Evolutionary conservation across 2,329 filamentous ascomycete genomes (phyloP), one percentile per base, ranked within the genome.

Genomic region (Cercospora sp.): DNA sequence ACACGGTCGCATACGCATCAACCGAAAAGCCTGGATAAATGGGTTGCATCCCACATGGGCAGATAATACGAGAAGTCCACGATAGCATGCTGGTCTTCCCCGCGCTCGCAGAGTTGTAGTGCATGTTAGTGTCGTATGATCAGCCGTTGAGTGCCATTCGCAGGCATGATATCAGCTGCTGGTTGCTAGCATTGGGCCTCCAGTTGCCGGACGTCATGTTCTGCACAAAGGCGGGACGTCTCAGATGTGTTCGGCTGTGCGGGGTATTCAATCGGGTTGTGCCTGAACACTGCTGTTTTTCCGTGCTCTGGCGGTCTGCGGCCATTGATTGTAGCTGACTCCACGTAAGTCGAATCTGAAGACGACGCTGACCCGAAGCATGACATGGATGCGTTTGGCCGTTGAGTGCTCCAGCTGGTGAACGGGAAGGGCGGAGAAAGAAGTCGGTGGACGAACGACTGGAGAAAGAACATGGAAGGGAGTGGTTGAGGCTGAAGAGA

Each of bases 51-150:
- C 3, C 30, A 30, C 53, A 34, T 34, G 26, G 53, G 13, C 53
- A 58, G 24, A 58, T 16, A 2, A 32, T 21, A 18, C 32, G 55
- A 37, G 30, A 18, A 10, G 40, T 63, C 18, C 30, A 34, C 62
- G 43, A 10, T 51, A 55, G 34, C 53, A 58, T 43, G 43, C 32
- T 51, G 34, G 65, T 34, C 30, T 53, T 37, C 34, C 43, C 64
- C 65, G 30, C 63, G 55, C 30, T 55, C 12, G 60, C 32, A 51
- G 55, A 32, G 51, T 66, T 57, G 16, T 58, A 24, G 28, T 59
- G 55, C 65, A n/a, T 32, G 30, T 24, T 7, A n/a, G 26, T 12
- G 28, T 37, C 8, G 55, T 55, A 28, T 59, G 55, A 59, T 59
- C 55, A 58, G 55, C 55, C 32, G 55, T 58, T n/a, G 10, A 2